Base-by-base conservation (phyloP, 2,329 filamentous ascomycete species). In the Xylariaceae sp. region DNA sequence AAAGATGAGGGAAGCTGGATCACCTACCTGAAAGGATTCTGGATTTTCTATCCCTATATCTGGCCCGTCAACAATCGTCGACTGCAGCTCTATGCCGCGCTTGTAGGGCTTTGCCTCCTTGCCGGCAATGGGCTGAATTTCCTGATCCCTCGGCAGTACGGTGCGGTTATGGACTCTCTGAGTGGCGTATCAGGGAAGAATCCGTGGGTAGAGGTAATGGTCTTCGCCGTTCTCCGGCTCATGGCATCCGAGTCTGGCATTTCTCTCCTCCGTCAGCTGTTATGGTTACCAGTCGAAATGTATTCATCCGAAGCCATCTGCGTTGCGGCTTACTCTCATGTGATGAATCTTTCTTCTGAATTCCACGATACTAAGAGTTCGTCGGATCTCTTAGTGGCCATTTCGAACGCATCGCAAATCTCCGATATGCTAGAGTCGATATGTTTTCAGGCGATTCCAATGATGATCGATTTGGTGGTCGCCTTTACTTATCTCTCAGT, bases 111-210 rank as follows among this genome's bases (percentile, higher is more conserved):
- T 1, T 85, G 85, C 51, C 69, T 93, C 17, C 61, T 89, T n/a
- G 68, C 73, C 38, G 78, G 82, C 41, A 88, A 90, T 49, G 78
- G 78, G 4, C 68, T 94, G 37, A 87, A 89, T 52, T 69, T 95
- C 12, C 66, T 94, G 32, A 79, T 89, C 24, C 89, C 89, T n/a
- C 77, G 85, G 16, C 87, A 93, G 57, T 78, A 91, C 24, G 89
- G 88, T 49, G 79, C 87, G 43, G 81, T 95, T 48, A 83, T 87
- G 49, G 80, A 93, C 54, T 78, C 78, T 45, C 66, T 94, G 17
- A 72, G 72, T 22, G 68, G 71, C 8, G 61, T 56, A 28, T 70
- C 73, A 32, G 63, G 69, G 33, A 68, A 62, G 42, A 72, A 67
- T 39, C 69, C 72, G 1, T 79, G 76, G 76, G 48, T 68, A 3